These are phyloP conservation scores for Paramyrothecium sp. DNA, from an alignment of 2,329 filamentous ascomycete genomes.

Conservation along the genomic window DNA sequence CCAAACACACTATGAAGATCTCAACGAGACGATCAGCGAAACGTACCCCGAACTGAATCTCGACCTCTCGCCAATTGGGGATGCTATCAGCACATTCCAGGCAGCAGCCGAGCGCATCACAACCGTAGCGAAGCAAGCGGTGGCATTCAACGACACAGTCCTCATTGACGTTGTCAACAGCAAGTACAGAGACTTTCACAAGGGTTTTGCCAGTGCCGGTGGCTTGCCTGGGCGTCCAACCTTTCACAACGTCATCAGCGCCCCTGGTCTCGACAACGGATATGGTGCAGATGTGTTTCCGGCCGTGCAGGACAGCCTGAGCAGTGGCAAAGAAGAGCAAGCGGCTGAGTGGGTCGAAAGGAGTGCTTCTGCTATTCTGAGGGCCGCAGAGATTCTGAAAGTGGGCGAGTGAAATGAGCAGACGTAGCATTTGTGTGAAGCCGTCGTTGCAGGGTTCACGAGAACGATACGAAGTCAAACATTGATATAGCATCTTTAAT, in stretches of 20 bases:
- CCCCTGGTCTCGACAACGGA: not conserved
- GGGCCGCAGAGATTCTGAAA: conserved; percentile 12
- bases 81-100: not conserved
- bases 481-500: too few relatives aligned
- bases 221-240: not conserved
- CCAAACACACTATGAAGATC: conserved; percentile 5
- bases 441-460: too few relatives aligned
- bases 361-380: conserved; percentile 13
- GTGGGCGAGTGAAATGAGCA: not conserved
- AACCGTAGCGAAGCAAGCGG: not conserved
- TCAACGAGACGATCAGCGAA: not conserved
- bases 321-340: conserved; percentile 11
- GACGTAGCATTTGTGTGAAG: too few relatives aligned
- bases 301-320: conserved; percentile 15
- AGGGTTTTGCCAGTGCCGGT: conserved; percentile 1
- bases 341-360: conserved; percentile 16
- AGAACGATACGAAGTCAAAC: too few relatives aligned
- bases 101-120: not conserved
- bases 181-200: conserved; percentile 3
- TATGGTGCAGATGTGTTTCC: conserved; percentile 15
- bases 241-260: conserved; percentile 2
- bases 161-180: conserved; percentile 1
- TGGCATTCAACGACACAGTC: not conserved
- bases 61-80: not conserved
- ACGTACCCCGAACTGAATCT: not conserved